Evolutionary conservation across 345 rosid species (phyloP).

Genomic region (thale cress (Arabidopsis thaliana)): DNA sequence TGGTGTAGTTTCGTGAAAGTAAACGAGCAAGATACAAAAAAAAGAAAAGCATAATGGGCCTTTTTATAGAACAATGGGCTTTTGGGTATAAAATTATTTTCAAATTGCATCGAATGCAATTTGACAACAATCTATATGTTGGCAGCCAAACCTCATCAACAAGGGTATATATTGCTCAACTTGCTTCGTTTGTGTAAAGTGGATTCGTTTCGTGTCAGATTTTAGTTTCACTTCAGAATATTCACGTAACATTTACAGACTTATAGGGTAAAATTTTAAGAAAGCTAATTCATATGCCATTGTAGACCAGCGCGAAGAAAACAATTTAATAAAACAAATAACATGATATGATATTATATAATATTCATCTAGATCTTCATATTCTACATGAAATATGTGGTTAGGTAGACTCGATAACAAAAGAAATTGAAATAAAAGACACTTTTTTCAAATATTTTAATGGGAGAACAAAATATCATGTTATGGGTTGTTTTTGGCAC

Average conservation of each 20-base stretch:
- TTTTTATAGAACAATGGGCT: not conserved
- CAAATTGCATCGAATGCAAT: not conserved
- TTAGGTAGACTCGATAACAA: conserved; percentile 16
- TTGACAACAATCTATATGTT: conserved; percentile 12
- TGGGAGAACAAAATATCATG: conserved; percentile 16
- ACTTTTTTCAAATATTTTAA: not conserved
- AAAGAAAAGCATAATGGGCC: conserved; percentile 5
- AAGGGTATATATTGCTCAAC: not conserved
- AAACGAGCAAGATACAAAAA: not conserved
- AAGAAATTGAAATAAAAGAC: not conserved
- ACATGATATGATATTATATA: too few species aligned
- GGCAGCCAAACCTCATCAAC: conserved; percentile 4
- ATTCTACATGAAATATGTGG: not conserved
- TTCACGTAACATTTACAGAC: not conserved
- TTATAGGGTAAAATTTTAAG: not conserved
- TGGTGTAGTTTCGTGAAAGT: not conserved
- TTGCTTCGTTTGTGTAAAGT: not conserved
- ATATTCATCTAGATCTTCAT: not conserved
- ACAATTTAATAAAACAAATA: not conserved
- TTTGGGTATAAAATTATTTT: not conserved
- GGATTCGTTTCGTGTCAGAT: not conserved
- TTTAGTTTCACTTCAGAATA: not conserved
- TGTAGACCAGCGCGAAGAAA: not conserved
- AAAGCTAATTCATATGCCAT: not conserved
- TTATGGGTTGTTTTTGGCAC: conserved; percentile 39